Base-by-base conservation (phyloP, 2,329 filamentous ascomycete species). In the Hymenoscyphus linearis region DNA sequence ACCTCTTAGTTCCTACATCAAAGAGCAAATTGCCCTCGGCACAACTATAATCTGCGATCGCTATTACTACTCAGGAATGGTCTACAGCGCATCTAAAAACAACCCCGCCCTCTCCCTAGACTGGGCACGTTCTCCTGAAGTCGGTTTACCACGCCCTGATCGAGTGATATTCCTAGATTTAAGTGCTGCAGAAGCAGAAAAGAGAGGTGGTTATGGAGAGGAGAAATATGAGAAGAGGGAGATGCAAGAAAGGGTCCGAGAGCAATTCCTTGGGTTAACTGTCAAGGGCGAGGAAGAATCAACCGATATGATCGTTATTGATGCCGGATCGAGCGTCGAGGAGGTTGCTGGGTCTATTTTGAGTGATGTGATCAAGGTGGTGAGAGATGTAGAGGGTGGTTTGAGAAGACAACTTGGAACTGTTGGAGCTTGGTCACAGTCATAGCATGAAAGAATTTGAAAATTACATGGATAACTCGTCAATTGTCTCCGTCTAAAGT, bases 1-100 rank as follows among this genome's bases (percentile, higher is more conserved):
- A 27, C 13, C 35, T 7, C 47, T 36, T 62, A 85, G 82, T 2
- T 77, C 79, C 66, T 76, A 76, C 56, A 86, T 87, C 53, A 71
- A 78, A 18, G 60, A 75, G 1, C 77, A 83, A 5, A 75, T 97
- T 5, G 76, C 79, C 0, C 74, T 79, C 1, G 93, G 93, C 9
- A 86, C 81, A 22, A 95, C 85, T 0, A 82, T 99, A 35, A 80
- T 99, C 44, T 87, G 93, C 67, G 95, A 99, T 75, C 87, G 95
- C 55, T 99, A 98, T 78, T 96, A 96, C 74, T 93, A 96, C 78
- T 95, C 90, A 22, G 95, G 95, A 59, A 90, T 93, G 61, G 91
- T 97, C 56, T 99, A 98, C 78, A 91, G 88, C 26, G 91, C 91
- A 0, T 93, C 95, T 3, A 98, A 98, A 73, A 80, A 85, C 52